Base-by-base conservation (phyloP, 768 basidiomycete genomes). In the Zangia roseola region DNA sequence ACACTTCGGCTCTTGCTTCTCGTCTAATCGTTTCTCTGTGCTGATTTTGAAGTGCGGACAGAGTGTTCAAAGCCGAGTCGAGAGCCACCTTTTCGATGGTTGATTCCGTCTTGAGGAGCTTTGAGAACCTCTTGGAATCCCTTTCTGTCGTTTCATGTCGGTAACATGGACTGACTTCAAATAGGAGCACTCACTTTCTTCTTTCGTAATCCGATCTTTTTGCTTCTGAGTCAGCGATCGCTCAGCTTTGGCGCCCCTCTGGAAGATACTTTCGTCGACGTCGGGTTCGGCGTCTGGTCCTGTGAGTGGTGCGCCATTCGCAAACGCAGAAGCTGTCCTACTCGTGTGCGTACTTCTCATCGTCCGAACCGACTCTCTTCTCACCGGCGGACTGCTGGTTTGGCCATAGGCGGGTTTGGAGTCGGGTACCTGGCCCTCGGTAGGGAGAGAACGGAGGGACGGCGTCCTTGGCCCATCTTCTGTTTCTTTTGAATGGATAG, bases 81-180 rank as follows among this genome's bases (percentile, higher is more conserved):
- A 93, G 66, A 0, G 85, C 76, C 51, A 77, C 71, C 61, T 82
- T 82, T 66, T 91, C 88, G 1, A 78, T 73, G 59, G 82, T 83
- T 1, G 76, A 84, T 65, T 90, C 90, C 2, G 73, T 67, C 65
- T 79, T 83, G 58, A 91, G 80, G 30, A 92, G 77, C 61, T 81
- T 90, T 7, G 83, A 79, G 30, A 91, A 69, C 33, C 71, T 74
- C 57, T 78, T 82, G 7, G 77, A 76, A 40, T 87, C 80, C 55
- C 77, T 80, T 43, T 67, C 85, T 88, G 54, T 2, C 25, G 3
- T 28, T 20, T 5, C 9, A 24, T 17, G 23, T 57, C 25, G 49
- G 41, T 7, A 3, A 1, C n/a, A 17, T 42, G 16, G 6, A 17
- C 23, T 3, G 16, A 28, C 19, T n/a, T 14, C 28, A 30, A 20